These are phyloP conservation scores for Malassezia equina DNA, from an alignment of 1,284 basidiomycete species.

Conservation along the genomic window DNA sequence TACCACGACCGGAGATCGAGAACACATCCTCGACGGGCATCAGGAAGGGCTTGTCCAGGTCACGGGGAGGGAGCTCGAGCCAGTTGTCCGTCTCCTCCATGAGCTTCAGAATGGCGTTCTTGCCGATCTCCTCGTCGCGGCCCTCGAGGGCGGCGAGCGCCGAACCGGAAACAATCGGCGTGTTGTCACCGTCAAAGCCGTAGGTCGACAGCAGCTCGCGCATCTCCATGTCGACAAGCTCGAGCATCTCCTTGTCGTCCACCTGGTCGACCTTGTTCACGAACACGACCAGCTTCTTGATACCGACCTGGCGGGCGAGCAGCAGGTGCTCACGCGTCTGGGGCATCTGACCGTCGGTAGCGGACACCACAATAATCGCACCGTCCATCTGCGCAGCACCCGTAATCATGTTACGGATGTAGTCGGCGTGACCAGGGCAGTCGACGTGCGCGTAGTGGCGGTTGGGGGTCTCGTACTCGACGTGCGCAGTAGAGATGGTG, in stretches of 20 bases:
- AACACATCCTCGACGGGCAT: conserved; percentile 96
- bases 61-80: conserved; percentile 90
- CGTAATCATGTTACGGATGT: conserved; percentile 84
- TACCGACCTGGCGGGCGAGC: conserved; percentile 92
- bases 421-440: conserved; percentile 63
- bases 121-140: conserved; percentile 67
- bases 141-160: conserved; percentile 90
- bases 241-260: conserved; percentile 93
- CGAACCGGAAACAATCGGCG: conserved; percentile 92
- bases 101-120: conserved; percentile 70
- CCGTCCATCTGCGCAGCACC: conserved; percentile 96
- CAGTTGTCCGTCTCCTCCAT: conserved; percentile 82
- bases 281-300: conserved; percentile 96
- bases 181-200: conserved; percentile 91
- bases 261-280: conserved; percentile 99
- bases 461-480: conserved; percentile 83
- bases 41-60: conserved; percentile 95
- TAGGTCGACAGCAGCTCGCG: conserved; percentile 77
- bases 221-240: conserved; percentile 99
- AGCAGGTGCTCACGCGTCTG: conserved; percentile 97
- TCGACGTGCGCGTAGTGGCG: conserved; percentile 99
- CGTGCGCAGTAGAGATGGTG: conserved; percentile 78
- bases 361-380: conserved; percentile 68
- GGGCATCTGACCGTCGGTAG: conserved; percentile 99
- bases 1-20: conserved; percentile 96